Conservation (phyloP, 371 early-diverging fungal species). For the Mucor irregularis region DNA sequence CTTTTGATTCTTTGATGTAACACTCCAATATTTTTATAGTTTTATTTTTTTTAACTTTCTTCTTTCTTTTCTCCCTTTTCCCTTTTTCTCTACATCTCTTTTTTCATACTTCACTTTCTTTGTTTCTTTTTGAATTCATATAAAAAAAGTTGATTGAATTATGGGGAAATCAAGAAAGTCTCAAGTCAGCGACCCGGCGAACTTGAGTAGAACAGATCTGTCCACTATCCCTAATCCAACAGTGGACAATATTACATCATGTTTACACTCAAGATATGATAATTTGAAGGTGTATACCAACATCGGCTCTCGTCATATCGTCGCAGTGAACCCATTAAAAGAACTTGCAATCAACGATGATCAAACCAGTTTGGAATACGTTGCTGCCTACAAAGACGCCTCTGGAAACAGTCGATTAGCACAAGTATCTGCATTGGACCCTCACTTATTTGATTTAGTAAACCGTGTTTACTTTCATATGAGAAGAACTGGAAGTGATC, state of each 20-base stretch:
- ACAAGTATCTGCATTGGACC: slow-evolving; percentile 37
- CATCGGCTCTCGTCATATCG: slow-evolving; percentile 61
- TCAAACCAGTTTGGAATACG: slow-evolving; percentile 70
- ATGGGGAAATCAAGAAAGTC: slow-evolving; percentile 25
- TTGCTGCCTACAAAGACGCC: slow-evolving; percentile 64
- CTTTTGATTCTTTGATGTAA: neutral
- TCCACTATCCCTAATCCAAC: slow-evolving; percentile 29
- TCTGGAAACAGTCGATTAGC: slow-evolving; percentile 18
- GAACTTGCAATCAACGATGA: slow-evolving; percentile 54
- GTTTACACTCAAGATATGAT: slow-evolving; percentile 51
- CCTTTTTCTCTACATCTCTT: neutral
- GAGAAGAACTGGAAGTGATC: slow-evolving; percentile 82
- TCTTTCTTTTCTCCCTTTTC: neutral
- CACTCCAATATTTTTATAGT: neutral
- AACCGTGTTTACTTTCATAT: slow-evolving; percentile 69
- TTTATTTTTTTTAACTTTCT: neutral
- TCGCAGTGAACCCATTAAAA: slow-evolving; percentile 61
- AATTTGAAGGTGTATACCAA: slow-evolving; percentile 60
- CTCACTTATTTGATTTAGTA: slow-evolving; percentile 84
- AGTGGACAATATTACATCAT: slow-evolving; percentile 45
- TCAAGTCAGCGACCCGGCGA: neutral
- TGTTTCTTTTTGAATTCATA: slow-evolving; percentile 1
- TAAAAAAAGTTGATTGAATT: neutral
- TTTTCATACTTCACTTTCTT: neutral
- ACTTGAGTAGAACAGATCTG: slow-evolving; percentile 25